These are phyloP conservation scores for Hymenoscyphus fraxineus DNA, from an alignment of 2,329 filamentous ascomycete genomes.

Conservation along the genomic window DNA sequence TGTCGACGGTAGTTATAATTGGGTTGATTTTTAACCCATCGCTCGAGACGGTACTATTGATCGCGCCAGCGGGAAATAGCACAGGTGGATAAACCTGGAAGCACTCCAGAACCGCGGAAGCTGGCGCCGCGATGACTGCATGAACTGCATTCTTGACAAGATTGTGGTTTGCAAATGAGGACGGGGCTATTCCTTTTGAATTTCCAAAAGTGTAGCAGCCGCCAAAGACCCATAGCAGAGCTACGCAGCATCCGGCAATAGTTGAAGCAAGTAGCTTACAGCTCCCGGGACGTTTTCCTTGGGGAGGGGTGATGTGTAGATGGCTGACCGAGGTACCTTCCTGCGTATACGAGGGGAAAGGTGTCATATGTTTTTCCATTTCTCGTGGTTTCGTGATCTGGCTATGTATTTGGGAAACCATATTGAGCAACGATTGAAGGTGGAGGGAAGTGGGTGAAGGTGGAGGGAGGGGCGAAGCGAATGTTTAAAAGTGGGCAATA, in stretches of 20 bases:
- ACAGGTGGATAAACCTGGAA: conserved; percentile 69
- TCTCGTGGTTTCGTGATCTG: conserved; percentile 1
- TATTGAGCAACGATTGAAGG: neutral
- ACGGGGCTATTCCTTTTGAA: neutral
- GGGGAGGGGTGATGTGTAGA: neutral
- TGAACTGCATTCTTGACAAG: conserved; percentile 26
- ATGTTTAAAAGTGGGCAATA: neutral
- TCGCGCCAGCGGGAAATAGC: conserved; percentile 44
- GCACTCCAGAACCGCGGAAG: conserved; percentile 48
- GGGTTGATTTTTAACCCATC: conserved; percentile 28
- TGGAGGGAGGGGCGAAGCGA: neutral
- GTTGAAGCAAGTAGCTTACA: neutral
- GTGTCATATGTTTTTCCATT: neutral
- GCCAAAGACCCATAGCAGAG: conserved; percentile 10
- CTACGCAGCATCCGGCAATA: conserved; percentile 5
- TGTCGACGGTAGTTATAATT: conserved; percentile 24
- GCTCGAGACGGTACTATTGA: conserved; percentile 35
- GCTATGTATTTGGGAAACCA: neutral
- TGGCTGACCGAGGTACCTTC: neutral
- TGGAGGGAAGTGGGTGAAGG: neutral
- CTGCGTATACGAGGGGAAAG: neutral
- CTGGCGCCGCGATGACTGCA: conserved; percentile 24
- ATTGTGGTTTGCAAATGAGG: conserved; percentile 7
- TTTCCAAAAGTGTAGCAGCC: conserved; percentile 9
- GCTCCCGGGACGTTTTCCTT: neutral